These are phyloP conservation scores for Candida pini DNA, from an alignment of 805 yeast species.

Conservation along the genomic window DNA sequence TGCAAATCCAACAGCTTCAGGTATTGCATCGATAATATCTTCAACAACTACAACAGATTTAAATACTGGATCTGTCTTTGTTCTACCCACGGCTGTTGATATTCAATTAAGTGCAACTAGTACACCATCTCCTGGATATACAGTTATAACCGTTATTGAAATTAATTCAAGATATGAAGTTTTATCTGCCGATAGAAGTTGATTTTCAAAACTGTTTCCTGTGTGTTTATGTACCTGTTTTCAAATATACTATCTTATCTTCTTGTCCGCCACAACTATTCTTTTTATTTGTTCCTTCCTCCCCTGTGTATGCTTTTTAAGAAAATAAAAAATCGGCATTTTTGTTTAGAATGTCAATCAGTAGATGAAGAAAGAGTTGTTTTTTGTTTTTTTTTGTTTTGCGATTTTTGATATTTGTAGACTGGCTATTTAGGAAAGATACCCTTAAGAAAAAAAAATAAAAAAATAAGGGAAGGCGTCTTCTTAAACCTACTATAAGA, in stretches of 20 bases:
- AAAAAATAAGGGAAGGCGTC: too few relatives aligned
- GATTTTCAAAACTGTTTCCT: background rate
- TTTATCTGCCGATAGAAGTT: background rate
- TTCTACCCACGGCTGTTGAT: slow-evolving; percentile 2
- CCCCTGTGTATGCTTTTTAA: background rate
- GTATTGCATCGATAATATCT: background rate
- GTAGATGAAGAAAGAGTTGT: too few relatives aligned
- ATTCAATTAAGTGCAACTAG: slow-evolving; percentile 3
- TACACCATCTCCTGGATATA: slow-evolving; percentile 1
- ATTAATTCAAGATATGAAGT: background rate
- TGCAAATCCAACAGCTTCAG: background rate
- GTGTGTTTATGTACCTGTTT: background rate
- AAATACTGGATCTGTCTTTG: background rate
- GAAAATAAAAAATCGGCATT: too few relatives aligned
- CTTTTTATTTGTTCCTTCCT: background rate
- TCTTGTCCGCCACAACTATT: background rate
- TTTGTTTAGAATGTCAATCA: too few relatives aligned
- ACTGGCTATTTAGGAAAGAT: too few relatives aligned
- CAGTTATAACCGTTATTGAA: background rate
- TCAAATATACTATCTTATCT: background rate
- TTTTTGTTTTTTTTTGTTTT: too few relatives aligned
- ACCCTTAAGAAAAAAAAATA: too few relatives aligned
- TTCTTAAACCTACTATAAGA: too few relatives aligned
- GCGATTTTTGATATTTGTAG: too few relatives aligned
- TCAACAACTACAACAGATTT: slow-evolving; percentile 1